phyloP scores from a whole-genome alignment of 805 yeast genomes.

The Myxozyma monticola region DNA sequence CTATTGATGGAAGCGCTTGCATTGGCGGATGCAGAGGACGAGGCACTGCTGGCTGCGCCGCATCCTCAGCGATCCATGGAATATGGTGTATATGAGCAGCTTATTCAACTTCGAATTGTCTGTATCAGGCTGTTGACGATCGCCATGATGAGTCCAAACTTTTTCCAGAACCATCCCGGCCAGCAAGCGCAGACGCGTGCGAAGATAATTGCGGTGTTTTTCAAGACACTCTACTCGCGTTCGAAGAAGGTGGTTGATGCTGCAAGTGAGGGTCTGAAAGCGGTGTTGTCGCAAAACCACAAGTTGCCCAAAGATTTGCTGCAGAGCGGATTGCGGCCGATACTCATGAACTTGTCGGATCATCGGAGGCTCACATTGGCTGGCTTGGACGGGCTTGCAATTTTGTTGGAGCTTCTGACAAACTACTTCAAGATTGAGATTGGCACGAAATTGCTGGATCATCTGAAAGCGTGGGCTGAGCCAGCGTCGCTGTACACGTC shows the following conservation, averaged over 20 bases:
- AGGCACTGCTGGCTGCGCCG: slow-evolving; percentile 76
- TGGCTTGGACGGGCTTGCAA: slow-evolving; percentile 87
- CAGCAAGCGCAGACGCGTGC: slow-evolving; percentile 64
- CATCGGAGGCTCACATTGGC: slow-evolving; percentile 85
- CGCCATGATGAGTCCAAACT: slow-evolving; percentile 82
- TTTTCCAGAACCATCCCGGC: slow-evolving; percentile 60
- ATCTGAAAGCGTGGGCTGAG: slow-evolving; percentile 93
- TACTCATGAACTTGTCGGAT: slow-evolving; percentile 91
- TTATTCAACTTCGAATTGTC: slow-evolving; percentile 82
- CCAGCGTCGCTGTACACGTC: slow-evolving; percentile 71
- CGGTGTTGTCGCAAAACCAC: slow-evolving; percentile 79
- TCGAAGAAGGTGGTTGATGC: slow-evolving; percentile 89
- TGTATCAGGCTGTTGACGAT: slow-evolving; percentile 80
- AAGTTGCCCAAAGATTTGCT: slow-evolving; percentile 89
- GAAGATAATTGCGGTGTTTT: slow-evolving; percentile 86
- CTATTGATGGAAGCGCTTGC: slow-evolving; percentile 87
- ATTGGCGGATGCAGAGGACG: slow-evolving; percentile 96
- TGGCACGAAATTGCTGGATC: slow-evolving; percentile 89
- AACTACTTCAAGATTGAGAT: slow-evolving; percentile 96
- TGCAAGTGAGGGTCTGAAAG: slow-evolving; percentile 83
- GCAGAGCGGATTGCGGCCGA: slow-evolving; percentile 94
- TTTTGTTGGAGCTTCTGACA: slow-evolving; percentile 79
- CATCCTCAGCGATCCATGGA: slow-evolving; percentile 70
- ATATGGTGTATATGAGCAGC: slow-evolving; percentile 82
- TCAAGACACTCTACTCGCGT: slow-evolving; percentile 84